Base-by-base conservation (phyloP, 2,329 filamentous ascomycete genomes). In the Bertia moriformis region DNA sequence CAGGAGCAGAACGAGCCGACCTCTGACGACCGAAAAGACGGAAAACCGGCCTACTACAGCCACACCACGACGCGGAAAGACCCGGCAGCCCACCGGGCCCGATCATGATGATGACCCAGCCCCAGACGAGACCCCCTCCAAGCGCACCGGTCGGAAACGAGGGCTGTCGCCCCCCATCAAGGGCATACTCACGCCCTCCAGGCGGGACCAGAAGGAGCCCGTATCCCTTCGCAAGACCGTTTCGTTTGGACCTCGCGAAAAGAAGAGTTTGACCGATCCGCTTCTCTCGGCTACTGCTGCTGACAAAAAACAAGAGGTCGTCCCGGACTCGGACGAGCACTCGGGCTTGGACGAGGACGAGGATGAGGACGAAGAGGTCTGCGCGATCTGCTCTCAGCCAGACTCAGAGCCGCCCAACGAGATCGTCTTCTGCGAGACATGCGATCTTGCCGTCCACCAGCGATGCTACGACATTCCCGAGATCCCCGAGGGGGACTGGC, bases 361-460 rank as follows among this genome's bases (percentile, higher is more conserved):
- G 10, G 53, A 52, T 7, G 58, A 60, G 3, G 67, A 73, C 35
- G 71, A 73, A 14, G 69, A 73, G 40, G 61, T 71, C 0, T 80
- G 75, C 47, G 60, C 56, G 14, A 62, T 79, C 24, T 80, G 75
- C 51, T 60, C 58, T 27, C 68, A 68, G 40, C 67, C 70, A 0
- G 66, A 78, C 43, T 78, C 73, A 0, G 60, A 66, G 24, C 56
- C 63, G 2, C 69, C 69, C 1, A 79, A 80, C 49, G 63, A 75
- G 48, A 79, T 80, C 22, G 59, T 80, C 5, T 66, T 79, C 24
- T 80, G 75, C 54, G 75, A 79, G 45, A 67, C 66, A 39, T 80
- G 76, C 57, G 71, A 79, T 50, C 64, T 67, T 53, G 69, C 70
- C 1, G 70, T 72, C 32, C 75, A 80, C 46, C 73, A 78, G 48